Evolutionary conservation across 1,284 basidiomycete species (phyloP), one percentile per base, ranked within the genome.

Genomic region (Moniliella sp.): DNA sequence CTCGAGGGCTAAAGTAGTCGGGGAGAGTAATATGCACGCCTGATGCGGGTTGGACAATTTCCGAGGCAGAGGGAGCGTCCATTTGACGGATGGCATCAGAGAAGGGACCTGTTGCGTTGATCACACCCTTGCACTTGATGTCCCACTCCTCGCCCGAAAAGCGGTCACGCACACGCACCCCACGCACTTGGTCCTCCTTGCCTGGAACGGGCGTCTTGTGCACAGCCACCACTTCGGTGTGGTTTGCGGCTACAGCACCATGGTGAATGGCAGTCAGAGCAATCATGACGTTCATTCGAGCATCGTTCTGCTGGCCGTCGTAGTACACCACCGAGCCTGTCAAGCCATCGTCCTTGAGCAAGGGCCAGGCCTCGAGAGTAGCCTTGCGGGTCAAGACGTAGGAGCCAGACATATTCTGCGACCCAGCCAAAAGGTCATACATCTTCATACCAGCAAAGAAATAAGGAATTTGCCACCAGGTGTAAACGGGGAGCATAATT

Each of bases 21-120:
- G 88, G 88, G 8, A 97, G 73, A 0, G 88, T 93, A 63, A 94
- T 83, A 65, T 94, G 88, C 17, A 91, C 76, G 25, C 88, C 88
- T 11, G 81, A 76, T 5, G 80, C 83, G 2, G 88, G 76, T 31
- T 83, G 76, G 12, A 94, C 83, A 45, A 94, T 93, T 28, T 82
- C 75, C 50, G 72, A 72, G 48, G 78, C 75, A 0, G 67, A 61
- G 1, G 80, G 78, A 57, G 84, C 73, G 59, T 88, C 83, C 54
- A 94, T 72, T 31, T 74, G 71, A 36, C 93, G 72, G 8, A 97
- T 66, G 5, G 76, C 69, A 62, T 97, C 88, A 13, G 75, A 67
- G 69, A 91, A 93, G 1, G 88, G 88, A 11, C 88, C 88, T 0
- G 86, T 97, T 10, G 88, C 84, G 62, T 94, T 97, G 66, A 97